Evolutionary conservation across 2,329 filamentous ascomycete species (phyloP).

Genomic region (Neopestalotiopsis rosae): DNA sequence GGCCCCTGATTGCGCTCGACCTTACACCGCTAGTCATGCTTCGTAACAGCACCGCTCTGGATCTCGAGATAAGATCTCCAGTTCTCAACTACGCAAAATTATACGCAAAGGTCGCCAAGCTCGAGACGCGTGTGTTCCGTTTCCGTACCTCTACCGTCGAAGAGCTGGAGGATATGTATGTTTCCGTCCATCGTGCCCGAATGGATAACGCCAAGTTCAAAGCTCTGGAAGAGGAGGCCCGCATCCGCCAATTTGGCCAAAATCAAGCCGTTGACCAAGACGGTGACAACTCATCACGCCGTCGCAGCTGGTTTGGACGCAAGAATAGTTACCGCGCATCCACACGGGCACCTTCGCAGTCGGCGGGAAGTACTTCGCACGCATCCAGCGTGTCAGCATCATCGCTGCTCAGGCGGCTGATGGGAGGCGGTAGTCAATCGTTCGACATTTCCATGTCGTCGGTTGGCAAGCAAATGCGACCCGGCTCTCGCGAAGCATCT

Average conservation of each 20-base stretch:
- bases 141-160: conserved; percentile 80
- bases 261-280: conserved; percentile 54
- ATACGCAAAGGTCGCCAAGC: conserved; percentile 70
- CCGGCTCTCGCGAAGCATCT: conserved; percentile 60
- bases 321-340: conserved; percentile 70
- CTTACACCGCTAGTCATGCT: conserved; percentile 91
- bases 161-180: conserved; percentile 84
- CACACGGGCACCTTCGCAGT: conserved; percentile 65
- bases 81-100: conserved; percentile 62
- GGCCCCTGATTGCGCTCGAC: conserved; percentile 72
- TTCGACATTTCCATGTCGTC: conserved; percentile 87
- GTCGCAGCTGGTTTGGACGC: conserved; percentile 64
- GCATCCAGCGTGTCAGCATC: conserved; percentile 67
- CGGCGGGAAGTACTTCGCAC: conserved; percentile 71
- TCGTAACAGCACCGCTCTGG: conserved; percentile 87
- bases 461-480: conserved; percentile 64
- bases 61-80: conserved; percentile 91
- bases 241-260: conserved; percentile 74
- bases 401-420: conserved; percentile 82
- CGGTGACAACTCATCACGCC: conserved; percentile 51
- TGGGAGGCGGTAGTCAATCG: conserved; percentile 68
- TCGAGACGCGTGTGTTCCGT: conserved; percentile 79
- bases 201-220: conserved; percentile 93
- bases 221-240: conserved; percentile 68
- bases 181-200: conserved; percentile 84